Evolutionary conservation across 2,329 filamentous ascomycete genomes (phyloP), one percentile per base, ranked within the genome.

Genomic region (Stachybotrys chlorohalonatus): DNA sequence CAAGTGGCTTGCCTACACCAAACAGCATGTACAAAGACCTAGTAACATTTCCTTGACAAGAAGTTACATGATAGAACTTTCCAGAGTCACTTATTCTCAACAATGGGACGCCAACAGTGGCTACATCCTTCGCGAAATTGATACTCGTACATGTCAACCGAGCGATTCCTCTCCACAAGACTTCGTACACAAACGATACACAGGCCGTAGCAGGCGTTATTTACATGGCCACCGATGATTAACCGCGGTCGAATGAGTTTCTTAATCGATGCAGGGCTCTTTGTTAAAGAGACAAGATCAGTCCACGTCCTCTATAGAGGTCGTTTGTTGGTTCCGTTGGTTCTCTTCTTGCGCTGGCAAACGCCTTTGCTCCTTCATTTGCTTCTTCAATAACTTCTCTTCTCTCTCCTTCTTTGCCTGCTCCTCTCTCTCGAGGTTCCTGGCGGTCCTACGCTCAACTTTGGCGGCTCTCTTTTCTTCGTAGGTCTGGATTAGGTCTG

Each of bases 381-480:
- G 61, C 57, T 65, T 63, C 54, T 64, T 58, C 36, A 24, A 24
- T 24, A 24, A 24, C 24, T 24, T 24, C 47, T 59, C 60, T 36
- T 59, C 30, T 11, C 56, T 61, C 58, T 64, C 67, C 59, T 64
- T 66, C 47, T 64, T 31, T 56, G 57, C 56, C 53, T 59, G 42
- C 31, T 64, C 62, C 55, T 64, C 58, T 49, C 63, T 58, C 55
- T 63, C 65, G 55, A 42, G 2, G 8, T 9, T 13, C 36, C 63
- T 68, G 7, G 66, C 65, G n/a, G 73, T 70, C 57, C 74, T 73
- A 53, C 82, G 73, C 60, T 80, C 75, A 47, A 80, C 74, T 69
- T 89, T 89, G 42, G 72, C 73, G 36, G 74, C 70, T 54, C 79
- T 79, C 68, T 82, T 78, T 32, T 72, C 70, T 51, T 83, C 77